These are phyloP conservation scores for Lasiosphaeria ovina DNA, from an alignment of 495 filamentous ascomycete species.

Conservation along the genomic window DNA sequence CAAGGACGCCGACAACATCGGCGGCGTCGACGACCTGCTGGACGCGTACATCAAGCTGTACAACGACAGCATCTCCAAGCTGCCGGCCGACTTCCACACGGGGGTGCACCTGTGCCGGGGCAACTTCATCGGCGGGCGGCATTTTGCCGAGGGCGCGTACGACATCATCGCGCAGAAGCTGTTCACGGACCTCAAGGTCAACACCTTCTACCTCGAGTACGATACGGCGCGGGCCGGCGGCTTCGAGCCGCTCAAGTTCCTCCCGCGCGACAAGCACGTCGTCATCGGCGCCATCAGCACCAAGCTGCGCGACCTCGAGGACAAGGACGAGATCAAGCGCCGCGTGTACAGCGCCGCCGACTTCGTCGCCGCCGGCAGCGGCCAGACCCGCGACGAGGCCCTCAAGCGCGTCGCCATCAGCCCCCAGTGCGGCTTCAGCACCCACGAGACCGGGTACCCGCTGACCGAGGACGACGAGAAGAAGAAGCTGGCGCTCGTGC, in stretches of 20 bases:
- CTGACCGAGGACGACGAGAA: slow-evolving; percentile 66
- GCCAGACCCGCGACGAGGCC: slow-evolving; percentile 60
- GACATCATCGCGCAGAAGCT: slow-evolving; percentile 77
- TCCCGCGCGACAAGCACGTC: slow-evolving; percentile 72
- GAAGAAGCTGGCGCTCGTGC: slow-evolving; percentile 64
- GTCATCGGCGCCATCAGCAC: slow-evolving; percentile 73
- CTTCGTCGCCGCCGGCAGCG: slow-evolving; percentile 67
- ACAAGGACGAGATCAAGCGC: slow-evolving; percentile 69
- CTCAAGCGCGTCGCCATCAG: slow-evolving; percentile 67
- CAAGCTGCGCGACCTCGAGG: slow-evolving; percentile 71
- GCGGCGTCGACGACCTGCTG: slow-evolving; percentile 58
- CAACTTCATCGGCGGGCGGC: slow-evolving; percentile 74
- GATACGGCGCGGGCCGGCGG: slow-evolving; percentile 73
- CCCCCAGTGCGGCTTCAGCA: slow-evolving; percentile 80
- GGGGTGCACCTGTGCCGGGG: slow-evolving; percentile 79
- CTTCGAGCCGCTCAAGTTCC: slow-evolving; percentile 71
- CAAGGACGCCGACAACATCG: slow-evolving; percentile 56
- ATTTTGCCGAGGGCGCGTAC: slow-evolving; percentile 79
- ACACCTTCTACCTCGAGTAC: slow-evolving; percentile 83
- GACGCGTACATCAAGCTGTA: slow-evolving; percentile 74
- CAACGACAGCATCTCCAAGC: slow-evolving; percentile 65
- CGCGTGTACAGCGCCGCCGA: slow-evolving; percentile 66
- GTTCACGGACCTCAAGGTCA: slow-evolving; percentile 70
- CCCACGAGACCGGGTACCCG: slow-evolving; percentile 65
- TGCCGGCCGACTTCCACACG: slow-evolving; percentile 67